phyloP scores from a whole-genome alignment of 1,284 basidiomycete genomes.

The Ceratorhiza oryzae-sativae region DNA sequence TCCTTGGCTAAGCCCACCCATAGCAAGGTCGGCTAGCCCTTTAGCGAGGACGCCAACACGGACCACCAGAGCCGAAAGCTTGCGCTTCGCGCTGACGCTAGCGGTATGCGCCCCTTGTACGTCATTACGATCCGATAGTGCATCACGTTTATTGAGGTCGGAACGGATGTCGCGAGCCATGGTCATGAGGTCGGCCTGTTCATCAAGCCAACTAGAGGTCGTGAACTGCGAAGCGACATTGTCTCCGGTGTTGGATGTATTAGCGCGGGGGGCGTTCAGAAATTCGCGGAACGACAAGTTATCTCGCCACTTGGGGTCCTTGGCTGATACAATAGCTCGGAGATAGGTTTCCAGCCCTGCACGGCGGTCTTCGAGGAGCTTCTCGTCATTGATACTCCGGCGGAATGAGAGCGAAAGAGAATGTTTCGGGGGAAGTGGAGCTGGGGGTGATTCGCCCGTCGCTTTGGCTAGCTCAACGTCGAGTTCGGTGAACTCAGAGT shows the following conservation, averaged over 20 bases:
- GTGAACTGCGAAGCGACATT: constrained; percentile 61
- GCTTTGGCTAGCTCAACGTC: constrained; percentile 80
- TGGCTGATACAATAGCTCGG: constrained; percentile 80
- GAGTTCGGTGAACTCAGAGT: constrained; percentile 91
- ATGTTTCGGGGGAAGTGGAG: constrained; percentile 81
- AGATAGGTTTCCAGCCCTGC: constrained; percentile 84
- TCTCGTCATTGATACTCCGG: constrained; percentile 50
- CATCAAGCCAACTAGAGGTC: constrained; percentile 81
- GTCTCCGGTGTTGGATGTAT: constrained; percentile 35
- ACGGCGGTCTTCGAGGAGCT: constrained; percentile 76
- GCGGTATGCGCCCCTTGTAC: constrained; percentile 75
- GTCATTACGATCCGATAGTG: constrained; percentile 77
- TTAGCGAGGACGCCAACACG: constrained; percentile 74
- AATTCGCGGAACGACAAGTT: constrained; percentile 84
- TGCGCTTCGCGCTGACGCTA: constrained; percentile 83
- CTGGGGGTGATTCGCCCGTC: constrained; percentile 74
- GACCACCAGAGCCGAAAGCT: constrained; percentile 75
- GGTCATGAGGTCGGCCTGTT: constrained; percentile 77
- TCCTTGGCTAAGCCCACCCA: constrained; percentile 78
- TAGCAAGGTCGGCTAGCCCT: constrained; percentile 69
- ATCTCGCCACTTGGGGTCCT: constrained; percentile 84
- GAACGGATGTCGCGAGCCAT: constrained; percentile 81
- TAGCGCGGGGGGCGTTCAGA: constrained; percentile 71
- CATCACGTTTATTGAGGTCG: constrained; percentile 85
- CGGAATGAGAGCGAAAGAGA: constrained; percentile 63